Percentiles rank a stretch among this genome's conserved stretches.
Conservation (phyloP, 139 green algal species). For the Auxenochlorella pyrenoidosa region DNA sequence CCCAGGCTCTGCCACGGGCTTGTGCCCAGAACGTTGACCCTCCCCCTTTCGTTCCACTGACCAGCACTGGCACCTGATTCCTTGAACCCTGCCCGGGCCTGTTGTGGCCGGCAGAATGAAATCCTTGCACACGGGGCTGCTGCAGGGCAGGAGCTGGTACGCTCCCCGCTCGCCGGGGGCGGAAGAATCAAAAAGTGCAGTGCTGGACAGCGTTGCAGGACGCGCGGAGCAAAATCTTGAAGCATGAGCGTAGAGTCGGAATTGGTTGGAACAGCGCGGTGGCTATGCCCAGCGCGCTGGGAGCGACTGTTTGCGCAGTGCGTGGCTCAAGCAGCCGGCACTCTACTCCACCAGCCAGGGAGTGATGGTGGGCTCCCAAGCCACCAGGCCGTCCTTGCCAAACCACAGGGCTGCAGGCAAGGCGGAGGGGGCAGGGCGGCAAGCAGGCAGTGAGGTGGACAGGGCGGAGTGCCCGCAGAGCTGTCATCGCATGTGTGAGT, state of each 20-base stretch:
- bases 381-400: conserved; percentile 62
- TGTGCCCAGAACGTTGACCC: not conserved
- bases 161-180: not conserved
- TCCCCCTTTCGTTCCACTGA: not conserved
- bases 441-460: not conserved
- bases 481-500: no score
- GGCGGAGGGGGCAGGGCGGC: not conserved
- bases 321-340: not conserved
- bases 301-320: no score
- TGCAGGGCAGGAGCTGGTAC: not conserved
- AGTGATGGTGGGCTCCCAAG: conserved; percentile 70
- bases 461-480: no score
- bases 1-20: no score
- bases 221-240: not conserved
- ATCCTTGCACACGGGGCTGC: not conserved
- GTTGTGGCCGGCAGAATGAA: not conserved
- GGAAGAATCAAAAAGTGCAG: conserved; percentile 12
- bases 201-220: not conserved
- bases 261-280: not conserved
- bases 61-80: not conserved
- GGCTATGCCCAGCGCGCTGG: not conserved
- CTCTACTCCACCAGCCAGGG: conserved; percentile 65
- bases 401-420: conserved; percentile 86
- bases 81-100: not conserved
- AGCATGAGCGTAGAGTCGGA: not conserved